phyloP scores from a whole-genome alignment of 768 basidiomycete genomes.

The Trametes cubensis region DNA sequence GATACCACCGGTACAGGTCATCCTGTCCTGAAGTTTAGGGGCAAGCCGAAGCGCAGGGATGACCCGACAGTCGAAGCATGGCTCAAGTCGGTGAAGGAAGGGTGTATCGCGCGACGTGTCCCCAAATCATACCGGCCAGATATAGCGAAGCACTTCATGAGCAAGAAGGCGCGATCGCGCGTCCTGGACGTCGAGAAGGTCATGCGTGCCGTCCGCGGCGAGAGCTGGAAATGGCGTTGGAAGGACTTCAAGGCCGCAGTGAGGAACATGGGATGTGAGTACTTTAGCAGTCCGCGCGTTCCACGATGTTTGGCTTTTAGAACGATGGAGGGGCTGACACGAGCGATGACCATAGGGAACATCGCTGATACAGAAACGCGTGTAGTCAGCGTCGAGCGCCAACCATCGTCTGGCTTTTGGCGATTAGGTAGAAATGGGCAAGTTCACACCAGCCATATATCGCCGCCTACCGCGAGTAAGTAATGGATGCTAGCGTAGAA shows the following conservation, averaged over 20 bases:
- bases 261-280: constrained; percentile 80
- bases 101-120: constrained; percentile 65
- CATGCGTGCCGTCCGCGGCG: constrained; percentile 62
- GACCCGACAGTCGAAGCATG: constrained; percentile 70
- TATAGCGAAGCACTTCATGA: constrained; percentile 77
- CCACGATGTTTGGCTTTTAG: not conserved
- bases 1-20: constrained; percentile 3
- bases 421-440: constrained; percentile 24
- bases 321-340: not conserved
- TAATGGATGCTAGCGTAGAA: too few species aligned
- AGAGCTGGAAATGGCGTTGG: constrained; percentile 76
- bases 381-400: constrained; percentile 29
- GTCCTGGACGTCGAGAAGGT: constrained; percentile 73
- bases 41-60: constrained; percentile 58
- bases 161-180: constrained; percentile 63
- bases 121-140: constrained; percentile 83
- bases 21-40: constrained; percentile 47
- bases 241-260: constrained; percentile 78
- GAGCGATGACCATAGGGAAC: constrained; percentile 19
- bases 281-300: not conserved
- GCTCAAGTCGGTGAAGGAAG: constrained; percentile 68
- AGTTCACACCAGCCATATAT: constrained; percentile 16
- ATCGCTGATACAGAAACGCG: constrained; percentile 31
- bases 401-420: constrained; percentile 30
- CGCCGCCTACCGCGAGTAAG: not conserved